phyloP scores from a whole-genome alignment of 768 basidiomycete genomes.

The Thelephora ganbajun region DNA sequence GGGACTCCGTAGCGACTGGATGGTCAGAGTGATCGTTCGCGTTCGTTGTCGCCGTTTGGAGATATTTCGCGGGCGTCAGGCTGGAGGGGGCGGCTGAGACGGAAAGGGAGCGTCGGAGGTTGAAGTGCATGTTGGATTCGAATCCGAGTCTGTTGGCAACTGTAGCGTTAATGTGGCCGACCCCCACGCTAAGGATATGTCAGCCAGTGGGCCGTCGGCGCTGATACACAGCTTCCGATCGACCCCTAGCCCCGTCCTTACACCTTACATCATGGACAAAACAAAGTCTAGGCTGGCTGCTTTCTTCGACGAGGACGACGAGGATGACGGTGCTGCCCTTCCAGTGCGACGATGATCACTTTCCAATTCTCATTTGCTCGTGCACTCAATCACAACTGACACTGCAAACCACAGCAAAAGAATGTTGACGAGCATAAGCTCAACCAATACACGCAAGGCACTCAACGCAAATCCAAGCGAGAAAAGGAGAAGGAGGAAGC shows the following conservation, averaged over 20 bases:
- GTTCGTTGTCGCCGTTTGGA: no score
- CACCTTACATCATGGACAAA: constrained; percentile 38
- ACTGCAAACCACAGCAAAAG: constrained; percentile 57
- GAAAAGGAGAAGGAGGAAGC: constrained; percentile 91
- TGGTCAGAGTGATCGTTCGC: no score
- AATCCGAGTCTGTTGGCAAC: no score
- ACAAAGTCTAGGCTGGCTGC: constrained; percentile 56
- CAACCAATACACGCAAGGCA: constrained; percentile 78
- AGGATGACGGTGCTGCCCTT: constrained; percentile 54
- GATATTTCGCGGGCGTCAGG: no score
- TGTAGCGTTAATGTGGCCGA: no score
- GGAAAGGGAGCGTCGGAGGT: no score
- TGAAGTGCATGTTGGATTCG: no score
- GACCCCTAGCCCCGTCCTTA: neutral
- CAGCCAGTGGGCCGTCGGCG: no score
- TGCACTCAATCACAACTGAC: constrained; percentile 43
- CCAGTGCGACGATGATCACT: constrained; percentile 81
- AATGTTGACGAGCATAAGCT: constrained; percentile 75
- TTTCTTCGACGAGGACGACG: constrained; percentile 78
- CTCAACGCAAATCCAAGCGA: constrained; percentile 73
- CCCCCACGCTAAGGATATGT: no score
- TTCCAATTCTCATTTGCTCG: constrained; percentile 32
- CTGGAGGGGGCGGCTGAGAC: no score
- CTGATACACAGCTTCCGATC: neutral
- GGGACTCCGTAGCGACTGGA: no score